These are phyloP conservation scores for Yarrowia alimentaria DNA, from an alignment of 805 yeast genomes.

Conservation along the genomic window DNA sequence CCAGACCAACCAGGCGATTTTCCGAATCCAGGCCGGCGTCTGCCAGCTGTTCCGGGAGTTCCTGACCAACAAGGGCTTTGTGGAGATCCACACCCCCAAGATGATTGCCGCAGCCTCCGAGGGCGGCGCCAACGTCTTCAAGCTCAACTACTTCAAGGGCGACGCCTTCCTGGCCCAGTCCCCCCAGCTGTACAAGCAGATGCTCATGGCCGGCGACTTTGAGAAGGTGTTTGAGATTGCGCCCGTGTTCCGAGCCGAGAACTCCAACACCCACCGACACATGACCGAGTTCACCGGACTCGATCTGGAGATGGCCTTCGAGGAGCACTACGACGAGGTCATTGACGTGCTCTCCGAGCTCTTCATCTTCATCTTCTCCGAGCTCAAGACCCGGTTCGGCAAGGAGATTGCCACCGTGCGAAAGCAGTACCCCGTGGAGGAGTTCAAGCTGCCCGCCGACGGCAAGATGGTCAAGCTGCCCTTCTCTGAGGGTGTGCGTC, in stretches of 20 bases:
- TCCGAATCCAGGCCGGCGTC: constrained; percentile 89
- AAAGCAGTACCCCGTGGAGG: constrained; percentile 96
- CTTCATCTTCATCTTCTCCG: constrained; percentile 83
- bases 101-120: constrained; percentile 93
- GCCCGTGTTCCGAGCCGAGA: constrained; percentile 98
- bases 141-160: constrained; percentile 87
- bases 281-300: constrained; percentile 98
- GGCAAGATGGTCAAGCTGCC: constrained; percentile 90
- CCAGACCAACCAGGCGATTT: constrained; percentile 94
- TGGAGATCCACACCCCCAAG: constrained; percentile 96
- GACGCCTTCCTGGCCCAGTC: constrained; percentile 95
- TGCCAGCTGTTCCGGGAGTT: constrained; percentile 87
- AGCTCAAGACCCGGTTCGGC: constrained; percentile 74
- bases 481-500: constrained; percentile 84
- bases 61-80: constrained; percentile 62
- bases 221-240: constrained; percentile 95
- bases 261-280: constrained; percentile 98
- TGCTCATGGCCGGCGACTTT: constrained; percentile 95
- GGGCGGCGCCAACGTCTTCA: constrained; percentile 97
- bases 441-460: constrained; percentile 87
- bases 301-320: constrained; percentile 97
- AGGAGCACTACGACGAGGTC: constrained; percentile 96
- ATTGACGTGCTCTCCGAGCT: constrained; percentile 60
- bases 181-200: constrained; percentile 97
- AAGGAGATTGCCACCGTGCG: constrained; percentile 87